phyloP scores from a whole-genome alignment of 208 protist species.

The Leishmania amazonensis region DNA sequence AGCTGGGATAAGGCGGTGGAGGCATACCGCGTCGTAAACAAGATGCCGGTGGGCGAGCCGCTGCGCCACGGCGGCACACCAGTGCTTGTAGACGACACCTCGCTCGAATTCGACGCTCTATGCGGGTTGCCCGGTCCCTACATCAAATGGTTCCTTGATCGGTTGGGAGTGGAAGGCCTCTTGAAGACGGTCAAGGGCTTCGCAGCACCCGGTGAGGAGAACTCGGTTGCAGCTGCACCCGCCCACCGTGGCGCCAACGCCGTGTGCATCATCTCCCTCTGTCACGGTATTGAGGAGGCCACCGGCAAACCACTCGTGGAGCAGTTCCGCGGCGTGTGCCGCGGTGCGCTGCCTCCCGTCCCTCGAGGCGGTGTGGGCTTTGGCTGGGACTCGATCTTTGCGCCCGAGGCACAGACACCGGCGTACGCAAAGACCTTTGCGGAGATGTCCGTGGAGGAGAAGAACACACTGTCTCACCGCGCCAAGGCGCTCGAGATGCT shows the following conservation, averaged over 20 bases:
- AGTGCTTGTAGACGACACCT: constrained; percentile 97
- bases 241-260: constrained; percentile 71
- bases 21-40: constrained; percentile 69
- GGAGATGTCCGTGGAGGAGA: constrained; percentile 85
- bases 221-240: constrained; percentile 19
- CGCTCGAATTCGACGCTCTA: constrained; percentile 97
- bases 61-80: constrained; percentile 20
- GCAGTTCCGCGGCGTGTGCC: constrained; percentile 77
- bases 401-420: constrained; percentile 57
- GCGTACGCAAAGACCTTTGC: constrained; percentile 85
- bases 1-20: constrained; percentile 92
- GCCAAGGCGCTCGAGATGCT: constrained; percentile 66
- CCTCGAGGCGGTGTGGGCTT: constrained; percentile 81
- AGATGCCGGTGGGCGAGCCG: constrained; percentile 21
- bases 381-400: constrained; percentile 97
- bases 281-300: constrained; percentile 23
- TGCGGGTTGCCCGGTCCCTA: constrained; percentile 97
- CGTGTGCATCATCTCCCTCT: constrained; percentile 69
- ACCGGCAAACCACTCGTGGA: constrained; percentile 26
- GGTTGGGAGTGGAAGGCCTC: constrained; percentile 90
- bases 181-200: constrained; percentile 93
- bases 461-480: constrained; percentile 97
- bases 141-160: constrained; percentile 98
- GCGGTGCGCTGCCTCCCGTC: constrained; percentile 64
- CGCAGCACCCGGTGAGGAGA: constrained; percentile 22